These are phyloP conservation scores for Epichloe uncinata DNA, from an alignment of 2,329 filamentous ascomycete genomes.

Conservation along the genomic window DNA sequence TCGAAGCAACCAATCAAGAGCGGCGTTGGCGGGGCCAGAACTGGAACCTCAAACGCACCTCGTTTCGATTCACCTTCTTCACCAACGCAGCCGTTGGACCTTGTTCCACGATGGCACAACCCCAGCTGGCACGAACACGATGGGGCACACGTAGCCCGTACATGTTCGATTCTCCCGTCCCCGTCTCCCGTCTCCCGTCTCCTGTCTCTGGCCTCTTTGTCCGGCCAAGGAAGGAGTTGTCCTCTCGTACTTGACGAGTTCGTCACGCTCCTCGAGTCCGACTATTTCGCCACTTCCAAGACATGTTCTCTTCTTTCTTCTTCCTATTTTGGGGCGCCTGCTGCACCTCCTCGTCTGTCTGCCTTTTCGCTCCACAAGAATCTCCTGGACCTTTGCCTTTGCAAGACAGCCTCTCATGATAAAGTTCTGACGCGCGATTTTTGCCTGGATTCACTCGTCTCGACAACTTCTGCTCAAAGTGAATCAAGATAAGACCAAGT, in stretches of 20 bases:
- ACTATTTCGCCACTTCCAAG: neutral
- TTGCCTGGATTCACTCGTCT: neutral
- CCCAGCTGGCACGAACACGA: neutral
- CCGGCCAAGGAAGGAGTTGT: neutral
- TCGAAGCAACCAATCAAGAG: neutral
- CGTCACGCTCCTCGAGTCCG: neutral
- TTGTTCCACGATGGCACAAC: neutral
- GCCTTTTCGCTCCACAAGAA: neutral
- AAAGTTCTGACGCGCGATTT: neutral
- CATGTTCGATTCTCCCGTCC: neutral
- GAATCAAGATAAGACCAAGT: neutral
- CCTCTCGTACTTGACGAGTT: neutral
- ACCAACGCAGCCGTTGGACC: neutral
- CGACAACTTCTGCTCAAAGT: neutral
- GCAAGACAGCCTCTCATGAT: neutral
- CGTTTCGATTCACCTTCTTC: conserved; percentile 3
- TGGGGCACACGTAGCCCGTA: neutral
- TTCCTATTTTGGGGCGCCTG: neutral
- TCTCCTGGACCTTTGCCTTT: too few species aligned
- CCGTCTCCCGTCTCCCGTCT: neutral
- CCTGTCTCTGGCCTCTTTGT: neutral
- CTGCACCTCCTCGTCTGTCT: neutral
- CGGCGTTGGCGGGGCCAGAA: neutral
- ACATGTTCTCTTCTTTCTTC: neutral
- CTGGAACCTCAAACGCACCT: conserved; percentile 4